Conservation (phyloP, 192 early-diverging fungal species). For the Radiomyces spectabilis region DNA sequence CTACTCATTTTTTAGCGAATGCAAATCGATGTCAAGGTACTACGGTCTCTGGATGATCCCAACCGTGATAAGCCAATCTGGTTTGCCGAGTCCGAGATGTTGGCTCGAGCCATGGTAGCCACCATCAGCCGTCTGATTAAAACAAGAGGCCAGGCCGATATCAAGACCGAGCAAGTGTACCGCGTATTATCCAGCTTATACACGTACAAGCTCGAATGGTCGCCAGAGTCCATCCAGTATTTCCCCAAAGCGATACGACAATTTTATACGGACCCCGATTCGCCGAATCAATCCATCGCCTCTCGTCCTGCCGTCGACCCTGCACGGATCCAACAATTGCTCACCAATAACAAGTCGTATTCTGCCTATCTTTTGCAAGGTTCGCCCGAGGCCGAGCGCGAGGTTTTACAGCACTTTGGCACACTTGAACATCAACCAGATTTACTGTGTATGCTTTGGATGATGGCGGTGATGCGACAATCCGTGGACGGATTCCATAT, state of each 20-base stretch:
- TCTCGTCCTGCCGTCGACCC: constrained; percentile 3
- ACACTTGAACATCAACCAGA: constrained; percentile 50
- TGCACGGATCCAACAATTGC: constrained; percentile 7
- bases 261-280: constrained; percentile 27
- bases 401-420: constrained; percentile 47
- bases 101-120: constrained; percentile 44
- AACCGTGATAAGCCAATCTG: constrained; percentile 45
- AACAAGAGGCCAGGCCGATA: constrained; percentile 43
- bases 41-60: constrained; percentile 44
- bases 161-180: constrained; percentile 37
- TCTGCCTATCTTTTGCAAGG: constrained; percentile 23
- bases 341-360: constrained; percentile 16
- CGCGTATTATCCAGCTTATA: constrained; percentile 41
- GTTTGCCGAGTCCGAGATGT: constrained; percentile 56
- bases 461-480: constrained; percentile 33
- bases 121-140: constrained; percentile 48
- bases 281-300: constrained; percentile 10
- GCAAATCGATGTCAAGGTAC: constrained; percentile 40
- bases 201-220: constrained; percentile 45
- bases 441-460: constrained; percentile 65
- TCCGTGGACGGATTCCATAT: constrained; percentile 19
- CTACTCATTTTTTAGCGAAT: constrained; percentile 23
- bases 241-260: constrained; percentile 43
- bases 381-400: constrained; percentile 18
- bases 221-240: constrained; percentile 37